These are phyloP conservation scores for Cordyceps javanica DNA, from an alignment of 2,329 filamentous ascomycete species.

Conservation along the genomic window DNA sequence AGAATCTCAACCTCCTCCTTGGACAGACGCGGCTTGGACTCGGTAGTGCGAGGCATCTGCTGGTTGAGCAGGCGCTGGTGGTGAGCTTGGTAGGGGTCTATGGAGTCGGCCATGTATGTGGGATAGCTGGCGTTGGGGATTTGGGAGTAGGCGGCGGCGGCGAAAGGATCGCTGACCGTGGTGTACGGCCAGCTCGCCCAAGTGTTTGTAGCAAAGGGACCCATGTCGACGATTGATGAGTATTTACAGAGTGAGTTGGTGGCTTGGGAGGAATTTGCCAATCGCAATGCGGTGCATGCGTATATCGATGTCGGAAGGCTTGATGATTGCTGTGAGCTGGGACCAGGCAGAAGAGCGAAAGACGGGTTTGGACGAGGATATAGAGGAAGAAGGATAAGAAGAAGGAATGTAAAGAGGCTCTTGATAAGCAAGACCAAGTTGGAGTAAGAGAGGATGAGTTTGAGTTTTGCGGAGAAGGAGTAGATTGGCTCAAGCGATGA, in stretches of 20 bases:
- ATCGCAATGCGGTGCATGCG: not conserved
- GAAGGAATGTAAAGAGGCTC: not conserved
- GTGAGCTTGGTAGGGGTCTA: conserved; percentile 32
- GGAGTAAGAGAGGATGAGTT: conserved; percentile 4
- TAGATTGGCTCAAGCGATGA: not conserved
- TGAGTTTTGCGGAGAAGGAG: not conserved
- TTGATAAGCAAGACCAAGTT: conserved; percentile 3
- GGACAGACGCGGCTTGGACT: conserved; percentile 48
- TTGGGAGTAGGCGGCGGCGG: conserved; percentile 27
- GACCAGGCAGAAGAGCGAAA: not conserved
- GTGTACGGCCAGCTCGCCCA: conserved; percentile 32
- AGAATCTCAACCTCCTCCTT: conserved; percentile 55
- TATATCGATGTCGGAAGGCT: not conserved
- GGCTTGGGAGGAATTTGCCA: not conserved
- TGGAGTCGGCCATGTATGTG: conserved; percentile 31
- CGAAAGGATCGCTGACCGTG: conserved; percentile 23
- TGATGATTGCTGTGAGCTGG: not conserved
- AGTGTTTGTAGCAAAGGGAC: conserved; percentile 28
- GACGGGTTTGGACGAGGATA: not conserved
- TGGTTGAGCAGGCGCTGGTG: conserved; percentile 32
- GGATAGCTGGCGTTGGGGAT: conserved; percentile 27
- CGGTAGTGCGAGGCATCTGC: conserved; percentile 34
- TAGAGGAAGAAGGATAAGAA: not conserved
- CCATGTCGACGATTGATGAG: conserved; percentile 21
- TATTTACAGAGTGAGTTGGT: not conserved